Evolutionary conservation across 805 yeast species (phyloP), one percentile per base, ranked within the genome.

Genomic region (Lipomyces sp.): DNA sequence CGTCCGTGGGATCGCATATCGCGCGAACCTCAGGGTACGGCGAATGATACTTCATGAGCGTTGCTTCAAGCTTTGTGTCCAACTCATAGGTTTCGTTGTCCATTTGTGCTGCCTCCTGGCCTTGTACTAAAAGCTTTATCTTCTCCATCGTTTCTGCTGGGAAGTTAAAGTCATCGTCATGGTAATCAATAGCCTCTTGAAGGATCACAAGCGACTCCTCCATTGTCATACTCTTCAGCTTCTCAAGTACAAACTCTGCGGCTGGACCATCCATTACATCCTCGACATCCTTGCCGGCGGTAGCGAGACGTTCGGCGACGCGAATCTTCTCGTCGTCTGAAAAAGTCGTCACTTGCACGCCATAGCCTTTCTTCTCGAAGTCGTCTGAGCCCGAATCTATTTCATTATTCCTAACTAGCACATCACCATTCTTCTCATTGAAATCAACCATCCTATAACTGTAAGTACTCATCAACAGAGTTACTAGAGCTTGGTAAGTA

Each of bases 1-100:
- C 87, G 71, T 85, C 88, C 53, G 71, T 77, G 2, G 86, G 82
- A 33, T 85, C 86, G 18, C 86, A 86, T 15, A 87, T 83, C 6
- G 90, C 86, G 48, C 90, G 76, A n/a, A 87, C 87, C 71, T 87
- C 90, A 0, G 89, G 88, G 67, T 86, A 86, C 5, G 89, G 88
- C 15, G 66, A 63, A 33, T 63, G 66, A 18, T 32, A 59, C 33
- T 59, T 35, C 11, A 63, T 32, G 30, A 63, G 39, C 8, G 59
- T 81, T 83, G 13, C 83, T 80, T 32, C 66, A 2, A 24, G 34
- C 45, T 69, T 50, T 5, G 53, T 6, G 15, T 65, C 69, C 18
- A 67, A 13, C 35, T 68, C 64, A 57, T 56, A 68, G 5, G 57
- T 18, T 2, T 69, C 72, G 7, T 7, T 15, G 13, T 62, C 62